Base-by-base conservation (phyloP, 1,284 basidiomycete species). In the Malassezia psittaci region DNA sequence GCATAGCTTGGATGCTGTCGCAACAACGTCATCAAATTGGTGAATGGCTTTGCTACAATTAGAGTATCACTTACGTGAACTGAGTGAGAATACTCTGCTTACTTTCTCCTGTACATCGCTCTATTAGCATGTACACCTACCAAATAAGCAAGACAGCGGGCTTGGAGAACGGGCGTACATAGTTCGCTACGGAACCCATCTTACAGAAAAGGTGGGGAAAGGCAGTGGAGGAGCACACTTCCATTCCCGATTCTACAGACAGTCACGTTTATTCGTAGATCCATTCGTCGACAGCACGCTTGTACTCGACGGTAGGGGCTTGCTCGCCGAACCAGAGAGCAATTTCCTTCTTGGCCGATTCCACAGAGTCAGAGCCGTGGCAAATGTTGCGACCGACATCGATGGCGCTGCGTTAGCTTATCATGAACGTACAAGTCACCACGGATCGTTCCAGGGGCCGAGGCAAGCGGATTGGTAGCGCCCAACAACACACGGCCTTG, bases 391-490 rank as follows among this genome's bases (percentile, higher is more conserved):
- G 77, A 62, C 88, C 91, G 69, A 90, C 86, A 69, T 88, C 87
- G 72, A 96, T 85, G 68, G 85, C 86, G 78, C 21, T 37, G 38
- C 42, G 49, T 48, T 51, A 54, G 29, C 59, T 36, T 43, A 46
- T 39, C 19, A 21, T 45, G 40, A 21, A 35, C 48, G 21, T 48
- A 37, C 48, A 59, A 63, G 62, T 61, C 61, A 51, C 61, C 75
- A 76, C 67, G 64, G 61, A 68, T 67, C 50, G 70, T 74, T 35
- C 72, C 72, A 44, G 88, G 83, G 62, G 83, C 80, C 62, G 91
- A 96, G 50, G 82, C 82, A 61, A 96, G 83, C 59, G 93, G 94
- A 85, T 98, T 96, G 76, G 94, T 96, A 47, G 90, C 85, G 76
- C 93, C 90, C 69, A 98, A 87, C 84, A 96, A 90, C 76, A 78